These are phyloP conservation scores for Epichloe sp. DNA, from an alignment of 2,329 filamentous ascomycete genomes.

Conservation along the genomic window DNA sequence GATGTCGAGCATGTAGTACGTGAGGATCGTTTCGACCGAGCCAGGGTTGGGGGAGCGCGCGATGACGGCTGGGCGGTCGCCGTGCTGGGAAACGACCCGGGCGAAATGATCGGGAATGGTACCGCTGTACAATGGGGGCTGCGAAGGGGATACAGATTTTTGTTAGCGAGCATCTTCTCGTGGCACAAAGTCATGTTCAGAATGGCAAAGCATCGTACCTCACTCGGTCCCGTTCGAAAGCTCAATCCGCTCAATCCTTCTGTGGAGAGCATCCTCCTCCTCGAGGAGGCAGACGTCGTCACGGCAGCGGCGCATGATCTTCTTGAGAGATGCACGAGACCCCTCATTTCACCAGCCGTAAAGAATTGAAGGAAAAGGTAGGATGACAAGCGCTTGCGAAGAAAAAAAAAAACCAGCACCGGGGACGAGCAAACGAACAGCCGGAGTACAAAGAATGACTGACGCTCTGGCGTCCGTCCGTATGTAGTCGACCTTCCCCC, in stretches of 20 bases:
- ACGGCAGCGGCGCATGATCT: too few relatives aligned
- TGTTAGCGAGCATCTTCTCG: not conserved
- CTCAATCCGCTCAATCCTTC: constrained; percentile 16
- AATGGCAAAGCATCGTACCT: constrained; percentile 10
- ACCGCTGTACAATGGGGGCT: constrained; percentile 53
- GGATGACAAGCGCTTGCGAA: too few relatives aligned
- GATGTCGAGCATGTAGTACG: constrained; percentile 61
- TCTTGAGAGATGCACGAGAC: too few relatives aligned
- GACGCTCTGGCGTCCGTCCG: too few relatives aligned
- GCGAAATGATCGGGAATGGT: constrained; percentile 65
- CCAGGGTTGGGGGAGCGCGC: constrained; percentile 32
- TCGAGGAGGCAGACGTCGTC: not conserved
- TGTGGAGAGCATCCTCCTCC: constrained; percentile 1
- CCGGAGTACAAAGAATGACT: too few relatives aligned
- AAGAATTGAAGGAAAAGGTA: too few relatives aligned
- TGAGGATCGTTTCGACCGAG: constrained; percentile 45
- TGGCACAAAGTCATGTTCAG: not conserved
- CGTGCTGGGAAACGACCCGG: constrained; percentile 47
- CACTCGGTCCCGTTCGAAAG: constrained; percentile 16
- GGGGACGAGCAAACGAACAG: too few relatives aligned
- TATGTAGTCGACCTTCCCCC: too few relatives aligned
- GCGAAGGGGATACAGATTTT: not conserved
- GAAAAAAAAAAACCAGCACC: too few relatives aligned
- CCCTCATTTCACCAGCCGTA: too few relatives aligned
- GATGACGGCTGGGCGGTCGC: constrained; percentile 49